These are phyloP conservation scores for Rhizophora apiculata DNA, from an alignment of 345 rosid species.

Conservation along the genomic window DNA sequence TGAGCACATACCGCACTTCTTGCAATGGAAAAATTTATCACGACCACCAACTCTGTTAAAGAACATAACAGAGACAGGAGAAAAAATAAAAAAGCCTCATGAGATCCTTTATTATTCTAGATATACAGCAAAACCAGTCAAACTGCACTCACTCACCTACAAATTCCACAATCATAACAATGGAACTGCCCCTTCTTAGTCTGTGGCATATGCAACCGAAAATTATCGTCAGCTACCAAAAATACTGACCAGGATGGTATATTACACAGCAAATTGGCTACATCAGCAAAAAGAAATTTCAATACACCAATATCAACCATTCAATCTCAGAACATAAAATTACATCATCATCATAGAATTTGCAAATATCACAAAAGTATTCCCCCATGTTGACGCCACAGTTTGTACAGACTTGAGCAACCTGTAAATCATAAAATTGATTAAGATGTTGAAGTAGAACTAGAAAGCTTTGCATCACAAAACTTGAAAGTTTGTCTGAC, in stretches of 20 bases:
- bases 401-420: conserved; percentile 72
- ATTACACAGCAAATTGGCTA: neutral
- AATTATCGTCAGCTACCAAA: conserved; percentile 6
- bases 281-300: neutral
- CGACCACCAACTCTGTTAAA: conserved; percentile 77
- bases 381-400: conserved; percentile 99
- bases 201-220: conserved; percentile 35
- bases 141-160: conserved; percentile 66
- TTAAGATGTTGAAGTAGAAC: neutral
- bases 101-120: neutral
- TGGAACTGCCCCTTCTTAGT: conserved; percentile 73
- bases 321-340: conserved; percentile 14
- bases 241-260: conserved; percentile 13
- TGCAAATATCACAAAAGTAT: conserved; percentile 86
- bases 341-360: conserved; percentile 92
- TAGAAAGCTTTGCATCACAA: neutral
- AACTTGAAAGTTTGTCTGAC: conserved; percentile 19
- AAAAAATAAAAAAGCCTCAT: neutral
- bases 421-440: conserved; percentile 38
- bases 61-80: neutral
- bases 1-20: conserved; percentile 73
- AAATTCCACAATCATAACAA: conserved; percentile 95
- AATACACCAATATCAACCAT: neutral
- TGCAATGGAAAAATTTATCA: conserved; percentile 85
- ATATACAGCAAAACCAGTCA: neutral